These are phyloP conservation scores for Adenanthera pavonina DNA, from an alignment of 306 rosid species.

Conservation along the genomic window DNA sequence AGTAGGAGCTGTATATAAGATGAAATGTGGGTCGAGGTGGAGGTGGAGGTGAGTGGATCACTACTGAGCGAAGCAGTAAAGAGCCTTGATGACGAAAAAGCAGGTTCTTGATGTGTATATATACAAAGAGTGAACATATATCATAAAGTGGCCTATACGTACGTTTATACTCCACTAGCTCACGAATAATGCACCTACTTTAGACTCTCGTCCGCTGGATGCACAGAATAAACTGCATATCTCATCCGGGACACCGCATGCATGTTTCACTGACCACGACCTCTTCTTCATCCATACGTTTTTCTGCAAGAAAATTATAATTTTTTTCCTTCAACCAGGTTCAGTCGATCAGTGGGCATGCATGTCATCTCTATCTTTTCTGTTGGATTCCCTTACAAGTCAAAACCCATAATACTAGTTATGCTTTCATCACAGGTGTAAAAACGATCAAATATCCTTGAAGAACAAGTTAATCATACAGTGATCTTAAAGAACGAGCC, in stretches of 20 bases:
- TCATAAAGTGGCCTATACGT: conserved; percentile 51
- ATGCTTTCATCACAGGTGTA: not conserved
- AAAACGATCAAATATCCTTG: not conserved
- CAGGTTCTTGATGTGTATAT: conserved; percentile 37
- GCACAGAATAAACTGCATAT: conserved; percentile 16
- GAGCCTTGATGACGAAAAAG: conserved; percentile 36
- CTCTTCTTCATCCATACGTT: conserved; percentile 5
- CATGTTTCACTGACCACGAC: conserved; percentile 21
- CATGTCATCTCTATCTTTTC: not conserved
- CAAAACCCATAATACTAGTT: not conserved
- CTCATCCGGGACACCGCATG: conserved; percentile 30
- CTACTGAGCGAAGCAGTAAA: conserved; percentile 35
- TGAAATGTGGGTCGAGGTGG: not conserved
- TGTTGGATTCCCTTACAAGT: not conserved
- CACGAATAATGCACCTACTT: conserved; percentile 37
- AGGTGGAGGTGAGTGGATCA: conserved; percentile 37
- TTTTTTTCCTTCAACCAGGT: not conserved
- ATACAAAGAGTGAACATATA: conserved; percentile 37
- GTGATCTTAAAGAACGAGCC: not conserved
- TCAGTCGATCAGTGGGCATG: not conserved
- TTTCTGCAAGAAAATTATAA: not conserved
- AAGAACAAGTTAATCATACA: too few relatives aligned
- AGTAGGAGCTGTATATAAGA: conserved; percentile 52
- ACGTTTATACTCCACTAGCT: conserved; percentile 52
- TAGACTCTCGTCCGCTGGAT: conserved; percentile 17